phyloP scores from a whole-genome alignment of 2,329 filamentous ascomycete genomes.

The Colletotrichum scovillei region DNA sequence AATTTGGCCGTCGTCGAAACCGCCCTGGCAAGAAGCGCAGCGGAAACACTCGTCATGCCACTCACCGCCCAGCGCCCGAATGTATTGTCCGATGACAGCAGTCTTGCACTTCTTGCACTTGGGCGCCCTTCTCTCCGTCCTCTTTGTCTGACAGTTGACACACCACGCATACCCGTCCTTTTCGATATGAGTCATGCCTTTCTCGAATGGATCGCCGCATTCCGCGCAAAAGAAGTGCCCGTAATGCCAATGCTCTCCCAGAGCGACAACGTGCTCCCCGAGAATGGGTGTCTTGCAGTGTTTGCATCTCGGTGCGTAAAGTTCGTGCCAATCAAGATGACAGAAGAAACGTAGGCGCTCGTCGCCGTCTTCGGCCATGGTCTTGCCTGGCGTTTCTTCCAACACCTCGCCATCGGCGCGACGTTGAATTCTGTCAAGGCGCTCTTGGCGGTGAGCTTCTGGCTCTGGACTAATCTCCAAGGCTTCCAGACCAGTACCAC shows the following conservation, averaged over 20 bases:
- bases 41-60: conserved; percentile 96
- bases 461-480: conserved; percentile 98
- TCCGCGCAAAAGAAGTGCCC: conserved; percentile 99
- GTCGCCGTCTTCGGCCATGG: conserved; percentile 78
- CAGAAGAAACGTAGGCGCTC: conserved; percentile 88
- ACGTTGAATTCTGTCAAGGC: conserved; percentile 77
- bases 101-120: conserved; percentile 88
- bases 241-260: conserved; percentile 95
- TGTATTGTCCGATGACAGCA: conserved; percentile 89
- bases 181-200: conserved; percentile 80
- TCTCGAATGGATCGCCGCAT: conserved; percentile 93
- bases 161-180: conserved; percentile 99
- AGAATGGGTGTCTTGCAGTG: conserved; percentile 97
- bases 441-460: conserved; percentile 73
- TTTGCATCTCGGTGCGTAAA: conserved; percentile 92
- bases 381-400: conserved; percentile 71
- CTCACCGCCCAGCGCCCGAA: conserved; percentile 88
- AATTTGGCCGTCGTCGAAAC: conserved; percentile 74
- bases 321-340: conserved; percentile 98
- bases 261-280: conserved; percentile 92
- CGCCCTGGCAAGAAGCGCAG: conserved; percentile 72
- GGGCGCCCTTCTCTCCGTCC: conserved; percentile 87
- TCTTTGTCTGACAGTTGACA: conserved; percentile 89
- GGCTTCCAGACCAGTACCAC: conserved; percentile 88
- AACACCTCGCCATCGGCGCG: conserved; percentile 69